Percentiles rank a stretch among this genome's conserved stretches.
These are phyloP conservation scores for Claviceps africana DNA, from an alignment of 2,329 filamentous ascomycete genomes.

Conservation along the genomic window DNA sequence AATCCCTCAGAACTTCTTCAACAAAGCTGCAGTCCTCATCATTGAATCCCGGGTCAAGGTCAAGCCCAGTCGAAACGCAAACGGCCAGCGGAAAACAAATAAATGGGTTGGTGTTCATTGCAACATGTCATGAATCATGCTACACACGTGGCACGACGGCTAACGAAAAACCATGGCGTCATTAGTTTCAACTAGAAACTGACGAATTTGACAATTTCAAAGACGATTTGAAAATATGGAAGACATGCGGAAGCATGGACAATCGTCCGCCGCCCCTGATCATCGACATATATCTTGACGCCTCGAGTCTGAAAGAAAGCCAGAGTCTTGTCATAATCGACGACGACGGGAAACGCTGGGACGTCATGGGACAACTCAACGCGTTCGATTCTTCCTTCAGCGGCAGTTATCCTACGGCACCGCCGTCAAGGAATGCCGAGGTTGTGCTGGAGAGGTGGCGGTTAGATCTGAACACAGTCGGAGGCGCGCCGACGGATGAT, in stretches of 20 bases:
- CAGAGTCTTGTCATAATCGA: conserved; percentile 82
- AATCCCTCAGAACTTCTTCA: conserved; percentile 66
- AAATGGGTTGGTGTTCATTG: conserved; percentile 58
- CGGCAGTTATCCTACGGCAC: conserved; percentile 28
- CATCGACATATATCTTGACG: conserved; percentile 82
- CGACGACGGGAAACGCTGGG: conserved; percentile 81
- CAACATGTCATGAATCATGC: not conserved
- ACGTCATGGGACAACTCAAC: conserved; percentile 73
- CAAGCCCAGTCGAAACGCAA: conserved; percentile 30
- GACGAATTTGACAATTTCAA: conserved; percentile 82
- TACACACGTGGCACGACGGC: not conserved
- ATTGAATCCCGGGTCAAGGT: conserved; percentile 68
- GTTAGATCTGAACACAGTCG: conserved; percentile 53
- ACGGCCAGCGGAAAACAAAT: conserved; percentile 49
- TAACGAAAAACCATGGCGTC: not conserved
- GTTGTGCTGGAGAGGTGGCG: conserved; percentile 86
- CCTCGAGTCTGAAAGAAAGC: conserved; percentile 61
- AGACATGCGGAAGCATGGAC: conserved; percentile 59
- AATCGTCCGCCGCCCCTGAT: conserved; percentile 70
- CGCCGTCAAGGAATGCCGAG: conserved; percentile 44
- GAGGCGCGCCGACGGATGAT: conserved; percentile 38
- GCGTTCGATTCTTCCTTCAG: conserved; percentile 38
- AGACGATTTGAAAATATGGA: conserved; percentile 73
- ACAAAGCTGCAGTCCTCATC: conserved; percentile 74
- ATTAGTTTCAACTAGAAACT: conserved; percentile 84